phyloP scores from a whole-genome alignment of 1,284 basidiomycete species.

The Trametes hirsuta region DNA sequence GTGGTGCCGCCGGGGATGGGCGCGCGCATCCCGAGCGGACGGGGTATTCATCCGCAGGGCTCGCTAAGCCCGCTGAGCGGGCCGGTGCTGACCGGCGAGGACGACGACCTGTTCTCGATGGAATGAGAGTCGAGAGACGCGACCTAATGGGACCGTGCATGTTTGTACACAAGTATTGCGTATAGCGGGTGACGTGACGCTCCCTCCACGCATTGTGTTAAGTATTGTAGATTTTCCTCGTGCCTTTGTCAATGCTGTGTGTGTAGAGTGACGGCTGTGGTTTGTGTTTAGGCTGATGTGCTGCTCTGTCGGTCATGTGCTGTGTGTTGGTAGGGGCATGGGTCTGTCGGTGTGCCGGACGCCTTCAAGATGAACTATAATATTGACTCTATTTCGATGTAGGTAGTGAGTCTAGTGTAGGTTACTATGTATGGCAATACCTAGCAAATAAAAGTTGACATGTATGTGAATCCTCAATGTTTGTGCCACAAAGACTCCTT shows the following conservation, averaged over 20 bases:
- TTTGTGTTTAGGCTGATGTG: too few relatives aligned
- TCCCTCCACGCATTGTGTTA: neutral
- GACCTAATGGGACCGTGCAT: neutral
- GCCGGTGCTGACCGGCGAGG: constrained; percentile 59
- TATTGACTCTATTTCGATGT: too few relatives aligned
- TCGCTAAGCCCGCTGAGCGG: constrained; percentile 58
- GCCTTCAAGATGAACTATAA: too few relatives aligned
- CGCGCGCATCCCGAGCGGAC: constrained; percentile 42
- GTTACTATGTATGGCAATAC: too few relatives aligned
- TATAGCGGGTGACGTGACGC: neutral
- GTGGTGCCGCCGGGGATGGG: constrained; percentile 33
- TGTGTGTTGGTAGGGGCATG: too few relatives aligned
- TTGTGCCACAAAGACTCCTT: too few relatives aligned
- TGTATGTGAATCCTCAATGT: too few relatives aligned
- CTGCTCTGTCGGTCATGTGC: too few relatives aligned
- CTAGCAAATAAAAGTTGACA: too few relatives aligned
- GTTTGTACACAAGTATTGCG: neutral
- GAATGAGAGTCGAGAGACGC: constrained; percentile 36
- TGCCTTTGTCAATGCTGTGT: neutral
- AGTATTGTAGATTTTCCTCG: constrained; percentile 5
- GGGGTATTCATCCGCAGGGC: constrained; percentile 42
- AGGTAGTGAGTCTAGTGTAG: too few relatives aligned
- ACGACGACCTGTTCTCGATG: constrained; percentile 71
- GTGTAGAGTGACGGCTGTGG: neutral
- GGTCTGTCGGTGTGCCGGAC: too few relatives aligned